Evolutionary conservation across 257 asterid genomes (phyloP).

Genomic region (Nicotiana noctiflora): DNA sequence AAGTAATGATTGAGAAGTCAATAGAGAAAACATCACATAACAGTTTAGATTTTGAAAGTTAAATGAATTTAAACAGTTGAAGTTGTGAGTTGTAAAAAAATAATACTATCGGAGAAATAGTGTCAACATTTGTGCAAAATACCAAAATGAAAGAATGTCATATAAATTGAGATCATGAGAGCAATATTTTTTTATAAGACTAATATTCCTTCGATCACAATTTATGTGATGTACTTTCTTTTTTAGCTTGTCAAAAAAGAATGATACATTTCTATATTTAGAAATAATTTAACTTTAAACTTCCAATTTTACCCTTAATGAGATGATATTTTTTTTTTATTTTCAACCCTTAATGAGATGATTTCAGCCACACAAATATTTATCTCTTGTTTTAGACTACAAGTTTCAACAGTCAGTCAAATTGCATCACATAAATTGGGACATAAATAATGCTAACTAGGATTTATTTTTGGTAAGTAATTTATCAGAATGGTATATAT

Average conservation of each 20-base stretch:
- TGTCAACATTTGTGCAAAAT: neutral
- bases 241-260: too few species aligned
- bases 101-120: neutral
- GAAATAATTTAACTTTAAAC: too few species aligned
- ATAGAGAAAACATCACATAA: neutral
- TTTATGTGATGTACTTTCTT: too few species aligned
- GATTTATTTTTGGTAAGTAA: neutral
- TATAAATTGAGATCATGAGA: neutral
- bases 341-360: too few species aligned
- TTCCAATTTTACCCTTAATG: too few species aligned
- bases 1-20: neutral
- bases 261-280: too few species aligned
- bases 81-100: neutral
- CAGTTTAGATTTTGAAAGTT: neutral
- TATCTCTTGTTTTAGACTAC: too few species aligned
- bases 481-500: neutral
- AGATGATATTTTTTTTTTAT: too few species aligned
- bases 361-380: too few species aligned
- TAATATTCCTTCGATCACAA: too few species aligned
- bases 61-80: neutral
- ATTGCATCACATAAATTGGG: too few species aligned
- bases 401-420: too few species aligned
- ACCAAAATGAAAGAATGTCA: neutral
- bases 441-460: neutral
- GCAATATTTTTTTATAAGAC: neutral